phyloP scores from a whole-genome alignment of 2,329 filamentous ascomycete species.

The Dactylellina haptotyla region DNA sequence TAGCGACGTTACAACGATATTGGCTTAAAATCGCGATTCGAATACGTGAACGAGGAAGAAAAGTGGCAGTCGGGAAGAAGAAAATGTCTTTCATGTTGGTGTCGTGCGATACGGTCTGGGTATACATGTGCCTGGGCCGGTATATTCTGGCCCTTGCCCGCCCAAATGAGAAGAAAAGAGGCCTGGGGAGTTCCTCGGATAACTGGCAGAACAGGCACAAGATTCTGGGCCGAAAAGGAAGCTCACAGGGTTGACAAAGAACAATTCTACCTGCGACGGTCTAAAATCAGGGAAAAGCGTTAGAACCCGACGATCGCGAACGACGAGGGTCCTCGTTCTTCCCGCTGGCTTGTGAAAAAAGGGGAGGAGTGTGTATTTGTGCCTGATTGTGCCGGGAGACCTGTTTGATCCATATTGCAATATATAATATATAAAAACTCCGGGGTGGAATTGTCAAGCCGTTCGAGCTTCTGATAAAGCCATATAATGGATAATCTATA shows the following conservation, averaged over 20 bases:
- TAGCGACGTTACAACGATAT: conserved; percentile 52
- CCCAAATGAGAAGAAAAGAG: conserved; percentile 27
- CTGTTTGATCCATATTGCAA: conserved; percentile 48
- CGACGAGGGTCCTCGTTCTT: conserved; percentile 1
- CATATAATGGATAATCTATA: too few relatives aligned
- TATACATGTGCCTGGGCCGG: conserved; percentile 1
- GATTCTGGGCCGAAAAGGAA: conserved; percentile 46
- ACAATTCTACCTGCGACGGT: conserved; percentile 43
- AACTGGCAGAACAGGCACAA: conserved; percentile 19
- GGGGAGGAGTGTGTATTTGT: conserved; percentile 31
- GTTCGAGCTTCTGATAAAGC: conserved; percentile 44
- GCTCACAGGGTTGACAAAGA: conserved; percentile 32
- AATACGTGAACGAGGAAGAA: conserved; percentile 3
- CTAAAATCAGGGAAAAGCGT: conserved; percentile 25
- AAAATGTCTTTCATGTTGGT: neutral
- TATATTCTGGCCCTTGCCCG: conserved; percentile 17
- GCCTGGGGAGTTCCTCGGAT: conserved; percentile 44
- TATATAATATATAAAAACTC: conserved; percentile 17
- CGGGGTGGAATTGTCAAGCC: conserved; percentile 20
- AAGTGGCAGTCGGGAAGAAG: neutral
- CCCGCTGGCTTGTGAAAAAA: conserved; percentile 48
- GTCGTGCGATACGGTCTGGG: conserved; percentile 24
- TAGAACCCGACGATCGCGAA: conserved; percentile 28
- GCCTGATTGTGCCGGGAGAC: conserved; percentile 34
- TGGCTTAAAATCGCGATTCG: conserved; percentile 39